A percentile compares a stretch with the other conserved stretches of the same genome.
phyloP scores from a whole-genome alignment of 2,329 filamentous ascomycete species.

The Periconia sp. region DNA sequence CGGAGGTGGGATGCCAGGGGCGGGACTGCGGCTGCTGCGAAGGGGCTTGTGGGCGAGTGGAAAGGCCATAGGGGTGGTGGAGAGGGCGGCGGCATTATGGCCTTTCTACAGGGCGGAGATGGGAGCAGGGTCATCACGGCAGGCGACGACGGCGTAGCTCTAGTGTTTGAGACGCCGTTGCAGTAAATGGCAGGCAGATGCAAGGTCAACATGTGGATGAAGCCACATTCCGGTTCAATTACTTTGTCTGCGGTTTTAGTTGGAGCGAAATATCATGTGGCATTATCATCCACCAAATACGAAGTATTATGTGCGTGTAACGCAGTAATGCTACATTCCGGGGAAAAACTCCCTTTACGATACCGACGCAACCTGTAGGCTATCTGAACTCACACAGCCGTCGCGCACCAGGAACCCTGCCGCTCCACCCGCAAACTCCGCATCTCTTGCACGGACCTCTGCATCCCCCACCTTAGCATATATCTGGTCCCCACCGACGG shows the following conservation, averaged over 20 bases:
- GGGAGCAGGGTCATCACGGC: conserved; percentile 83
- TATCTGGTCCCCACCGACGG: conserved; percentile 1
- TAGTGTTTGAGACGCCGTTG: conserved; percentile 34
- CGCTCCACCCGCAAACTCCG: conserved; percentile 6
- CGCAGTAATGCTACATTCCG: too few relatives aligned
- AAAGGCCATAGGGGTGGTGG: conserved; percentile 84
- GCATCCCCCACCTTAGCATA: neutral
- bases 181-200: too few relatives aligned
- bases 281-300: too few relatives aligned
- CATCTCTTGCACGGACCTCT: conserved; percentile 3
- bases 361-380: too few relatives aligned
- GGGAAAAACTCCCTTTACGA: too few relatives aligned
- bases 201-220: too few relatives aligned
- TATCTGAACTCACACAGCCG: conserved; percentile 6
- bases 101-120: conserved; percentile 79
- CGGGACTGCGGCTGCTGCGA: conserved; percentile 68
- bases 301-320: too few relatives aligned
- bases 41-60: conserved; percentile 84
- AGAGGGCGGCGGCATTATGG: conserved; percentile 86
- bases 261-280: too few relatives aligned
- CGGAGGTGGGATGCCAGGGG: conserved; percentile 83
- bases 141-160: conserved; percentile 72
- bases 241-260: too few relatives aligned
- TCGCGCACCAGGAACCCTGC: conserved; percentile 5
- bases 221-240: too few relatives aligned